phyloP scores from a whole-genome alignment of 495 filamentous ascomycete species.

The Bryoglossum gracile region DNA sequence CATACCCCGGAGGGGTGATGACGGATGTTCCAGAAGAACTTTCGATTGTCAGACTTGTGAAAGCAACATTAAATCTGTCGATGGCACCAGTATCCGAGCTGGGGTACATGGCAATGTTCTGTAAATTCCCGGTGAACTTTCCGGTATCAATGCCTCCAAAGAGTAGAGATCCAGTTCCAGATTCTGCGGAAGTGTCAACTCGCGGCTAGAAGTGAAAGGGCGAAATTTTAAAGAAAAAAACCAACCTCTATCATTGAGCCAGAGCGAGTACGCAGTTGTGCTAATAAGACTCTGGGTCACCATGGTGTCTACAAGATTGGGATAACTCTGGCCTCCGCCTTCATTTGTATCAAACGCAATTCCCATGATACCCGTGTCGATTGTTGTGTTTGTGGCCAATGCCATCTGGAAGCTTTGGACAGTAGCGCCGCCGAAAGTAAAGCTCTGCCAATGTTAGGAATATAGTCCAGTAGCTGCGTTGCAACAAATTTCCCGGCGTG shows the following conservation, averaged over 20 bases:
- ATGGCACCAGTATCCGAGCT: not conserved
- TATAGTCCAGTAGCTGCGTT: no score
- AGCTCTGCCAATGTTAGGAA: not conserved
- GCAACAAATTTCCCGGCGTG: no score
- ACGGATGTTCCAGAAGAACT: not conserved
- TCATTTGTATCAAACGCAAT: not conserved
- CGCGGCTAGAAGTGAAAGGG: no score
- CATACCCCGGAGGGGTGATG: not conserved
- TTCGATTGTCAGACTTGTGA: not conserved
- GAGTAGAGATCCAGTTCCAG: not conserved
- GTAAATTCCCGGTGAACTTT: not conserved
- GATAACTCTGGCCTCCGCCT: not conserved
- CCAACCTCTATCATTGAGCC: not conserved
- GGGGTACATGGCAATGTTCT: not conserved
- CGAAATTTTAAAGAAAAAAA: no score
- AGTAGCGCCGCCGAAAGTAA: not conserved
- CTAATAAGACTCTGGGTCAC: not conserved
- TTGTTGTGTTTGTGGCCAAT: slow-evolving; percentile 62
- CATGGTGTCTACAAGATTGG: not conserved
- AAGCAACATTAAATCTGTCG: not conserved
- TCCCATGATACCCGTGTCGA: slow-evolving; percentile 74
- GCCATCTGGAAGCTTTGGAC: not conserved
- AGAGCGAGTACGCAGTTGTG: not conserved
- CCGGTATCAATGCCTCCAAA: not conserved
- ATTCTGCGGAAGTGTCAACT: no score